Evolutionary conservation across 2,329 filamentous ascomycete genomes (phyloP), one percentile per base, ranked within the genome.

Genomic region (Paecilomyces niveus): DNA sequence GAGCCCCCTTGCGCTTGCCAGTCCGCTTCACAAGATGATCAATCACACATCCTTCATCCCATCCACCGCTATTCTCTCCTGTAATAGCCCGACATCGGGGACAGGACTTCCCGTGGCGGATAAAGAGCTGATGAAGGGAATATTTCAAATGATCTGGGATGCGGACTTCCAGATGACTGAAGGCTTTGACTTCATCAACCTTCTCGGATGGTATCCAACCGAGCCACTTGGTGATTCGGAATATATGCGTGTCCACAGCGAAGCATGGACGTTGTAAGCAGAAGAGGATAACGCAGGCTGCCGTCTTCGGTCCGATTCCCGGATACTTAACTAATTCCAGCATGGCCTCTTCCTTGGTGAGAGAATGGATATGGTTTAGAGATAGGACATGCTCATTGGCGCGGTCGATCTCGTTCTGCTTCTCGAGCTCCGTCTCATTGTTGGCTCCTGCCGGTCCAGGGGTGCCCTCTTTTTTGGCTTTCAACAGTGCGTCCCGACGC

Each of bases 191-290:
- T 56, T 76, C 74, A 32, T 79, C 79, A 1, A 74, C 70, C 21
- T 68, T 70, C 45, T 75, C 72, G 7, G 76, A 69, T 0, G 85
- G 85, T 1, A 86, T 75, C 85, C 85, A 87, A 24, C 80, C 80
- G 0, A 88, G 77, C 78, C 85, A 85, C 56, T 82, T 81, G 63
- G 79, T 82, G 13, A 87, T 78, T 1, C 85, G 81, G 66, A 86
- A 87, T 59, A 87, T 84, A 68, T 88, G 85, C 1, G 85, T 88
- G 63, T 88, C 85, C 8, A 87, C 85, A 0, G 85, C 85, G 62
- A 88, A 87, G 57, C 78, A 81, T 2, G 85, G 84, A 0, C 84
- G 79, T 64, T 84, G 83, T 6, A 88, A 77, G 65, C 85, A 87
- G 73, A 88, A 87, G 1, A 87, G 77, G 6, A 85, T 72, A 3